Base-by-base conservation (phyloP, 805 yeast genomes). In the Metschnikowia picachoensis region DNA sequence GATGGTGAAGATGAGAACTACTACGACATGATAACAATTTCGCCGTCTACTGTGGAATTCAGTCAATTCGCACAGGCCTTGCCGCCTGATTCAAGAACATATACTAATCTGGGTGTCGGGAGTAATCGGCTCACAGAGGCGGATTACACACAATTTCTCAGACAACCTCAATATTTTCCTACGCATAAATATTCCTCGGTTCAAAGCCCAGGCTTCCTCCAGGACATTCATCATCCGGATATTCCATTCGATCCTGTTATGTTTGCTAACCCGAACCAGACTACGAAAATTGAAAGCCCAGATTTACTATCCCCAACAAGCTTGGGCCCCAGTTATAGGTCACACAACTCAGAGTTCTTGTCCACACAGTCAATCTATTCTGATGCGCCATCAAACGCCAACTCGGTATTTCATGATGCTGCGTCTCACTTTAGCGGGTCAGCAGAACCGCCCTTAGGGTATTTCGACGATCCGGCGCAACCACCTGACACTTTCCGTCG, bases 391-490 rank as follows among this genome's bases (percentile, higher is more conserved):
- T 66, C 69, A 51, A 62, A 62, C 39, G 71, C 73, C 3, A 65
- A 62, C 16, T 60, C 68, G 27, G 73, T 74, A 5, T 71, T 56
- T 47, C 59, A 61, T 25, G 74, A 68, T 42, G 73, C 72, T 0
- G 53, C 59, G 15, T 64, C 71, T 27, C 70, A 68, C 29, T 58
- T 63, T 37, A 58, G 65, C 35, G 37, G 39, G 1, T 45, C 47
- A 1, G 38, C 51, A 12, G 48, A 35, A 20, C 44, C 39, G 14
- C 41, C 43, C 10, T 17, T 34, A 30, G 37, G 27, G 7, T 40
- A 42, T 33, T 44, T 44, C 25, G 53, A 50, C 13, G 34, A 44
- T 2, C 8, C 37, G 3, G 37, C 41, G 8, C 44, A 35, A n/a
- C 36, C 35, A 12, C 40, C n/a, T 14, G 58, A 56, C 37, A 37